Percentiles rank a stretch among this genome's conserved stretches.
Conservation (phyloP, 805 yeast genomes). For the Pichia thaimueangensis region DNA sequence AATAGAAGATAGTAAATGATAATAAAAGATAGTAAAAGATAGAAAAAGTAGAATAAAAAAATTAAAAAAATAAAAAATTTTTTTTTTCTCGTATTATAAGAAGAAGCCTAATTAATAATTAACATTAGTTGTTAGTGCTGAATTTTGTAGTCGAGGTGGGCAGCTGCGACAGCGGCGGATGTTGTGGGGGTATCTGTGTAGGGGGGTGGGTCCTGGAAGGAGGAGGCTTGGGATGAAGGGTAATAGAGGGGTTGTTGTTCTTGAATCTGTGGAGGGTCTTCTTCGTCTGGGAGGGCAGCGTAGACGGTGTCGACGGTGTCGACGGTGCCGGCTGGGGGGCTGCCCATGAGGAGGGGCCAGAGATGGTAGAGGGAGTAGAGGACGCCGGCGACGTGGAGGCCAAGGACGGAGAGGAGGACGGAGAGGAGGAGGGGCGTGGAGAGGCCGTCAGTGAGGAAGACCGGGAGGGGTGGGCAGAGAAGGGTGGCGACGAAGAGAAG, state of each 20-base stretch:
- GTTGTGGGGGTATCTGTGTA: slow-evolving; percentile 5
- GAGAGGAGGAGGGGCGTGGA: slow-evolving; percentile 44
- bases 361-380: slow-evolving; percentile 43
- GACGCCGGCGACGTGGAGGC: slow-evolving; percentile 43
- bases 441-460: slow-evolving; percentile 57
- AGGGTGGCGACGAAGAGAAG: slow-evolving; percentile 53
- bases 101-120: no score
- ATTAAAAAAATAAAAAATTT: slow-evolving; percentile 3
- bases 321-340: neutral
- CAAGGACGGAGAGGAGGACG: slow-evolving; percentile 38
- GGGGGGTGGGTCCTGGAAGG: slow-evolving; percentile 2
- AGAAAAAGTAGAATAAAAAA: neutral
- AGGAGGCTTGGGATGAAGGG: neutral
- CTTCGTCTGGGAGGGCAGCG: neutral
- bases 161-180: neutral
- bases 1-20: neutral
- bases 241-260: no score
- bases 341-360: neutral
- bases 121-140: no score
- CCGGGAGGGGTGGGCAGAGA: slow-evolving; percentile 71
- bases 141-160: slow-evolving; percentile 13
- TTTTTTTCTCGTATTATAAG: neutral
- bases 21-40: slow-evolving; percentile 1
- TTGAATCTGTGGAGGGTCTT: neutral
- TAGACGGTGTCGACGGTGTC: neutral